phyloP scores from a whole-genome alignment of 129 eudicot genomes.

The Deinandra increscens region DNA sequence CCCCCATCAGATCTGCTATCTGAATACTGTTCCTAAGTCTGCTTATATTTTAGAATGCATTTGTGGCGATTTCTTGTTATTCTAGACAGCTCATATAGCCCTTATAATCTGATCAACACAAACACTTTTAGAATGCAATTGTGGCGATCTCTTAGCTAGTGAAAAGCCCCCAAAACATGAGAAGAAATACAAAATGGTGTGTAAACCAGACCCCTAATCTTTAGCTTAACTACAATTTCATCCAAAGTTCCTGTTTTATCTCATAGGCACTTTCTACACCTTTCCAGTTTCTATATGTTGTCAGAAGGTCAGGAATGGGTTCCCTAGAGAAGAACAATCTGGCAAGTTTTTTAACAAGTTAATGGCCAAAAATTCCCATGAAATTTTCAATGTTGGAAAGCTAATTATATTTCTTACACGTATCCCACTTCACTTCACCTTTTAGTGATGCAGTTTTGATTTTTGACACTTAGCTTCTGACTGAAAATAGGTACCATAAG shows the following conservation, averaged over 20 bases:
- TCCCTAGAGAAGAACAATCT: conserved; percentile 73
- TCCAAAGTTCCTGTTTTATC: not conserved
- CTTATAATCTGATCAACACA: no score
- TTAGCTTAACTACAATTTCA: not conserved
- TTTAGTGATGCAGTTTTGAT: not conserved
- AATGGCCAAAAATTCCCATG: conserved; percentile 70
- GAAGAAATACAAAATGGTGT: conserved; percentile 85
- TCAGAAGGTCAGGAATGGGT: conserved; percentile 87
- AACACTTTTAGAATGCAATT: no score
- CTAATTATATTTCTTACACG: conserved; percentile 29
- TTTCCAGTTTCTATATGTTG: conserved; percentile 75
- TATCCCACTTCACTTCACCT: not conserved
- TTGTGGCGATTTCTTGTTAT: no score
- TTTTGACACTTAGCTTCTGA: not conserved
- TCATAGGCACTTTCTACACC: not conserved
- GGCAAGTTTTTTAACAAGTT: conserved; percentile 81
- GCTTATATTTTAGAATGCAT: no score
- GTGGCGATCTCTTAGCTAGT: no score
- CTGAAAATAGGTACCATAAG: no score
- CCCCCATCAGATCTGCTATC: no score
- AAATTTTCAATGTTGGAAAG: conserved; percentile 72
- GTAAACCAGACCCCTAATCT: not conserved
- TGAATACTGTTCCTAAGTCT: no score
- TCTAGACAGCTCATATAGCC: no score
- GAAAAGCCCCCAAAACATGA: conserved; percentile 91